Evolutionary conservation across 2,329 filamentous ascomycete species (phyloP).

Genomic region (Pseudogymnoascus sp.): DNA sequence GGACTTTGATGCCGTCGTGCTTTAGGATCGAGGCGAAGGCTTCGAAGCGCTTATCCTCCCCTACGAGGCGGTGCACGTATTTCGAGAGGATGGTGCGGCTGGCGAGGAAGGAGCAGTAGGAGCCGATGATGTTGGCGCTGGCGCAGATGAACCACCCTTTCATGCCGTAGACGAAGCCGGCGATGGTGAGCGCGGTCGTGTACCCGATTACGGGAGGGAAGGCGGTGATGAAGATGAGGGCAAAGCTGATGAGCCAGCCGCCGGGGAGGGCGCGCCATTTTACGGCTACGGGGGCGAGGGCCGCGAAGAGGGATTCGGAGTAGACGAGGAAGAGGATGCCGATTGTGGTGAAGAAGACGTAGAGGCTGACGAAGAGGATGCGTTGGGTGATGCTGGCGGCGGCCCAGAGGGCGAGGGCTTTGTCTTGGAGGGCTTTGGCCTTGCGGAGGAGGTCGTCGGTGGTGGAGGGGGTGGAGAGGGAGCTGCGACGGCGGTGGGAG

Average conservation of each 20-base stretch:
- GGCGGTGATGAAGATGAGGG: slow-evolving; percentile 55
- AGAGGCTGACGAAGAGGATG: slow-evolving; percentile 44
- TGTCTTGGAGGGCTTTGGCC: slow-evolving; percentile 44
- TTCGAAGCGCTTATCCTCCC: slow-evolving; percentile 76
- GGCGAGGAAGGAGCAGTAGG: slow-evolving; percentile 69
- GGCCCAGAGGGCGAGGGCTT: slow-evolving; percentile 42
- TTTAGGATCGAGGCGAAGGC: slow-evolving; percentile 83
- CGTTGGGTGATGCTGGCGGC: slow-evolving; percentile 54
- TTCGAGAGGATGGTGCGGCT: slow-evolving; percentile 69
- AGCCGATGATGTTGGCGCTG: slow-evolving; percentile 68
- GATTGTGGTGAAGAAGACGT: slow-evolving; percentile 40
- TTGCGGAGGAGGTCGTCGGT: slow-evolving; percentile 36
- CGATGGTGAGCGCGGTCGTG: slow-evolving; percentile 56
- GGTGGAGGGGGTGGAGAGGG: slow-evolving; percentile 19
- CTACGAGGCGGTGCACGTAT: slow-evolving; percentile 74
- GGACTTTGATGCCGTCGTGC: slow-evolving; percentile 77
- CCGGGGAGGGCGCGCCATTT: slow-evolving; percentile 66
- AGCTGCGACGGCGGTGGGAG: slow-evolving; percentile 34
- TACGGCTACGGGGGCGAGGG: slow-evolving; percentile 63
- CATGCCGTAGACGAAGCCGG: slow-evolving; percentile 64
- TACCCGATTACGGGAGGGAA: slow-evolving; percentile 68
- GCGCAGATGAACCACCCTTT: slow-evolving; percentile 67
- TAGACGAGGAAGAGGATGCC: slow-evolving; percentile 66
- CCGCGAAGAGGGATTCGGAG: slow-evolving; percentile 70
- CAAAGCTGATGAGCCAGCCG: slow-evolving; percentile 63